phyloP scores from a whole-genome alignment of 2,329 filamentous ascomycete species.

The Aspergillus fijiensis region DNA sequence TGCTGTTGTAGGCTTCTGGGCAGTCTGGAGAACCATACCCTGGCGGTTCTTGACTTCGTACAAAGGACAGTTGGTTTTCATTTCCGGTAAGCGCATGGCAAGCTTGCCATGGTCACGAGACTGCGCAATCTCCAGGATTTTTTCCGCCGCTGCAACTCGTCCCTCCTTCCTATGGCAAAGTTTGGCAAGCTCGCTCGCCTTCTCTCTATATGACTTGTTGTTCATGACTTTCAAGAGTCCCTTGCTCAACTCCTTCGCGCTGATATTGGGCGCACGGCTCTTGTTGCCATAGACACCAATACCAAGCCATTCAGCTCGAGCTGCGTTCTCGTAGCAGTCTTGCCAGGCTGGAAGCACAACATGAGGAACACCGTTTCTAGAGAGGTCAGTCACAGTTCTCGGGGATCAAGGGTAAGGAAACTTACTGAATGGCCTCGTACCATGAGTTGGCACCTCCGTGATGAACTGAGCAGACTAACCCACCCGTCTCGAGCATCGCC shows the following conservation, averaged over 20 bases:
- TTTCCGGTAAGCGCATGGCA: conserved; percentile 17
- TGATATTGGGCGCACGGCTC: conserved; percentile 33
- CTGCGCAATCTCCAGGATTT: conserved; percentile 20
- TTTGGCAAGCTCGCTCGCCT: conserved; percentile 16
- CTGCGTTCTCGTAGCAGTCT: conserved; percentile 47
- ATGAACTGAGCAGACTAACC: conserved; percentile 43
- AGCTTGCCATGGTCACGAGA: conserved; percentile 17
- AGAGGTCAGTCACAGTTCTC: neutral
- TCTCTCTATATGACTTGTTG: conserved; percentile 20
- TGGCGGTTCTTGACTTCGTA: conserved; percentile 15
- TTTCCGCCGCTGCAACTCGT: conserved; percentile 19
- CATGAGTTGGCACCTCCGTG: conserved; percentile 51
- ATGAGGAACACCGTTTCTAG: conserved; percentile 45
- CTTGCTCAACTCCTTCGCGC: conserved; percentile 27
- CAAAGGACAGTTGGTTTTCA: conserved; percentile 11
- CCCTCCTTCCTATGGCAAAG: conserved; percentile 24
- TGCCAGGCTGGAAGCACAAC: conserved; percentile 48
- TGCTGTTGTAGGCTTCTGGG: conserved; percentile 1
- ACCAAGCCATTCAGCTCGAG: conserved; percentile 41
- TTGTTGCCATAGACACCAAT: conserved; percentile 44
- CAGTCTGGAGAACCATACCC: conserved; percentile 13
- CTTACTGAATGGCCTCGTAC: conserved; percentile 46
- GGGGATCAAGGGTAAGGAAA: conserved; percentile 1
- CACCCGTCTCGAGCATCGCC: conserved; percentile 34
- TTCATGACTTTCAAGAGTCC: conserved; percentile 26